A percentile compares a stretch with the other conserved stretches of the same genome.
Conservation (phyloP, 2,329 filamentous ascomycete species). For the Ascochyta viciae-villosae region DNA sequence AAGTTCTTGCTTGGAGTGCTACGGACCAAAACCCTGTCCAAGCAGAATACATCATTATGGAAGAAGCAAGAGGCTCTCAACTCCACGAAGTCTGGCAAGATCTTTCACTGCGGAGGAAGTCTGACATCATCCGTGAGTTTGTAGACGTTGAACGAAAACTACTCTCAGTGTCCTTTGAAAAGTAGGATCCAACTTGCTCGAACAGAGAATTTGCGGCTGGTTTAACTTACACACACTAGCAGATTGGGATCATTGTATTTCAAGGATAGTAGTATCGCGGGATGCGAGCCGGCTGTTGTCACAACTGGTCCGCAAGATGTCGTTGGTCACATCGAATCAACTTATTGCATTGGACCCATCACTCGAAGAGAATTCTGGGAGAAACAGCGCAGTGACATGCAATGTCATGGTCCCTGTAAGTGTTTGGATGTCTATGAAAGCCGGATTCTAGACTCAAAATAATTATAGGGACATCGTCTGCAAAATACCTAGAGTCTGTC, state of each 20-base stretch:
- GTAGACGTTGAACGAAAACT: slow-evolving; percentile 39
- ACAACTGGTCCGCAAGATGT: slow-evolving; percentile 27
- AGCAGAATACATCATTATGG: slow-evolving; percentile 44
- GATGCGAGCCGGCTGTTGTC: slow-evolving; percentile 41
- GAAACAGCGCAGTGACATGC: slow-evolving; percentile 31
- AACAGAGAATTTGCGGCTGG: slow-evolving; percentile 27
- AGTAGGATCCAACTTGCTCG: slow-evolving; percentile 24
- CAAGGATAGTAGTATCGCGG: slow-evolving; percentile 28
- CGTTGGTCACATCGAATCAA: slow-evolving; percentile 20
- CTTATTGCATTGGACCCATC: slow-evolving; percentile 34
- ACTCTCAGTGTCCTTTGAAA: slow-evolving; percentile 39
- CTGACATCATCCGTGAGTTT: slow-evolving; percentile 35
- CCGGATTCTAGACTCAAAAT: slow-evolving; percentile 11
- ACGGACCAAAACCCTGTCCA: slow-evolving; percentile 31
- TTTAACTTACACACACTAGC: slow-evolving; percentile 21
- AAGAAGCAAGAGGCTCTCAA: slow-evolving; percentile 34
- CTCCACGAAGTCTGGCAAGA: slow-evolving; percentile 34
- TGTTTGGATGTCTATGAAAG: slow-evolving; percentile 4
- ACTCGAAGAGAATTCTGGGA: slow-evolving; percentile 34
- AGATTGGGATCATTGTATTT: slow-evolving; percentile 34
- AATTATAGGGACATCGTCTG: slow-evolving; percentile 30
- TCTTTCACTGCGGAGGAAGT: slow-evolving; percentile 26
- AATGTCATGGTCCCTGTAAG: slow-evolving; percentile 35
- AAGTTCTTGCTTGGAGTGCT: slow-evolving; percentile 34
- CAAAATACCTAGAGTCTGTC: slow-evolving; percentile 36